phyloP scores from a whole-genome alignment of 1,284 basidiomycete species.

The Ceratobasidium sp. region DNA sequence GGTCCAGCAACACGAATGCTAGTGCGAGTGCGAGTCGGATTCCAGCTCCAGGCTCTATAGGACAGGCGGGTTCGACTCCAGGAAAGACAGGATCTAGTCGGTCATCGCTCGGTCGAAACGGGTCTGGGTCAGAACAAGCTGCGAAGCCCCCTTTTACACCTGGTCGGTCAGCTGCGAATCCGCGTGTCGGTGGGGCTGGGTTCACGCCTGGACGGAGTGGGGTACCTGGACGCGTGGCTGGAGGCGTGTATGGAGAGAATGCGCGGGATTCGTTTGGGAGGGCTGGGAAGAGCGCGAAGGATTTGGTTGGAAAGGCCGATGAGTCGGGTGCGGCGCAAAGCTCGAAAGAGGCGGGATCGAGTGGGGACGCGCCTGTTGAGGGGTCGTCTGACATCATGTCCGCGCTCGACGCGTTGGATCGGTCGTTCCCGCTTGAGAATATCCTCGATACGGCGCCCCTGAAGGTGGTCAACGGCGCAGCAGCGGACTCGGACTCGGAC shows the following conservation, averaged over 20 bases:
- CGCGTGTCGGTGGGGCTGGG: not conserved
- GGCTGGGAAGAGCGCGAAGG: slow-evolving; percentile 16
- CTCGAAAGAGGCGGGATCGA: not conserved
- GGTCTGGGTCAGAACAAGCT: not conserved
- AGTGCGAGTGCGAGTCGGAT: too few relatives aligned
- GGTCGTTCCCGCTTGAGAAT: not conserved
- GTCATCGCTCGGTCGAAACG: not conserved
- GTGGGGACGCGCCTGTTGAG: not conserved
- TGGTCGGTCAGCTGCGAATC: not conserved
- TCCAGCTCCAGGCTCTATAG: too few relatives aligned
- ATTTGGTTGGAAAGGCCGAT: slow-evolving; percentile 7
- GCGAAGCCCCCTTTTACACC: slow-evolving; percentile 5
- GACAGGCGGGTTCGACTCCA: too few relatives aligned
- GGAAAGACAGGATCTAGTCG: too few relatives aligned
- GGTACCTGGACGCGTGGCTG: slow-evolving; percentile 1
- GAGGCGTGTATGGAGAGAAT: slow-evolving; percentile 23
- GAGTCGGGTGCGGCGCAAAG: not conserved
- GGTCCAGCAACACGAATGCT: too few relatives aligned
- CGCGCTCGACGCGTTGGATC: not conserved
- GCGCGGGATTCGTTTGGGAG: slow-evolving; percentile 27
- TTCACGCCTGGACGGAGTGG: slow-evolving; percentile 1
- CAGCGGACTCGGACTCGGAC: not conserved
- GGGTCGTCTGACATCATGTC: not conserved
- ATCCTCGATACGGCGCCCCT: not conserved
- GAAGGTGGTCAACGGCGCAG: not conserved